These are phyloP conservation scores for Austroboletus niveus DNA, from an alignment of 1,284 basidiomycete genomes.

Conservation along the genomic window DNA sequence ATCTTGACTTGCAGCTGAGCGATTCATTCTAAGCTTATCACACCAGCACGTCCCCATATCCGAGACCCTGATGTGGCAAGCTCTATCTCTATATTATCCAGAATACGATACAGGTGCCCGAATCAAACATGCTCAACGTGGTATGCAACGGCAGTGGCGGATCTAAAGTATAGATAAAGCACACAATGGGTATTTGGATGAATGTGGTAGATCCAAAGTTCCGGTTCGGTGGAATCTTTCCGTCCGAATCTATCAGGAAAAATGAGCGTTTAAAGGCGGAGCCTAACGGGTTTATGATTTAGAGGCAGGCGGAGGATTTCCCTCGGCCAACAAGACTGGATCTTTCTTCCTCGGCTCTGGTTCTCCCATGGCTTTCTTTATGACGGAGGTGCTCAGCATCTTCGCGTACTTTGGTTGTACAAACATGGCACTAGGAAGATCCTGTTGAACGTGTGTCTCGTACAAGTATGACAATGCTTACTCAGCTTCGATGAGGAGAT, in stretches of 20 bases:
- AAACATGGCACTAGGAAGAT: constrained; percentile 59
- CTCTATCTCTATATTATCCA: too few species aligned
- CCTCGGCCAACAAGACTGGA: constrained; percentile 28
- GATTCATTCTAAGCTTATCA: too few species aligned
- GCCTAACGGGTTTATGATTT: constrained; percentile 23
- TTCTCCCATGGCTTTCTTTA: constrained; percentile 52
- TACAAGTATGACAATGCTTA: constrained; percentile 35
- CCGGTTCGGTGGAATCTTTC: neutral
- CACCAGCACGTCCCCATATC: too few species aligned
- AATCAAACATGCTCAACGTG: neutral
- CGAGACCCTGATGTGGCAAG: too few species aligned
- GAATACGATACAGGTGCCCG: neutral
- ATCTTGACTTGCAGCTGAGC: too few species aligned
- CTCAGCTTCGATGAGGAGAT: constrained; percentile 78
- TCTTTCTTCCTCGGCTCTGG: constrained; percentile 29
- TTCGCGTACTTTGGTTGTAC: constrained; percentile 84
- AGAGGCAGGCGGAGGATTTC: constrained; percentile 23
- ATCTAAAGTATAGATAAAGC: neutral
- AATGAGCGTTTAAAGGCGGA: neutral
- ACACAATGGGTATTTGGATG: neutral
- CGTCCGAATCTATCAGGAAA: constrained; percentile 1
- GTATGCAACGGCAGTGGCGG: neutral
- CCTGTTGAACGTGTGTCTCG: neutral
- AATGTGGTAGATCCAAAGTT: neutral
- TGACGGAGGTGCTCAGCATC: constrained; percentile 52